Evolutionary conservation across 495 filamentous ascomycete species (phyloP), one percentile per base, ranked within the genome.

Genomic region (Rusavskia elegans): DNA sequence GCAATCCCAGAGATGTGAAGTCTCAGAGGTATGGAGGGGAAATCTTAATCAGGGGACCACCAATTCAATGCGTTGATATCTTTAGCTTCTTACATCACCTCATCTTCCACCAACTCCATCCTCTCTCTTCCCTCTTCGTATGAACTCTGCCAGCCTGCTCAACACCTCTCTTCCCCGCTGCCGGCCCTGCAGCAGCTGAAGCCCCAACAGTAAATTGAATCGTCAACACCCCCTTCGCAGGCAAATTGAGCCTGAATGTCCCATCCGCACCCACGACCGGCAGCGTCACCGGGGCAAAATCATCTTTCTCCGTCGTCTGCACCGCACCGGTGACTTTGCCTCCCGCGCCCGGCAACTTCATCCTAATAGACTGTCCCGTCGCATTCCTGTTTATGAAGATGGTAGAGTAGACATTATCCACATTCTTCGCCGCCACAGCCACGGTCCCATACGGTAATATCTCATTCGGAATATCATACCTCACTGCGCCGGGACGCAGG

Each of bases 381-480:
- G n/a, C 21, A 32, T 55, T 55, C 20, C 53, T 35, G 25, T 55
- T 55, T 9, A 55, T 38, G 14, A 55, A 55, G 16, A 50, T 55
- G 8, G 40, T 16, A 19, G 40, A n/a, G 19, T 32, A 55, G 1
- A 51, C 30, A 7, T 29, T 39, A 27, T 55, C 40, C 17, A 48
- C 13, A 19, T 40, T 40, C 40, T 27, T 14, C 2, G 48, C 46
- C 5, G 53, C 53, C 8, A 56, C 41, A 1, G 54, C 54, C 0
- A 56, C 54, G 5, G 54, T 56, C 3, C 54, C 54, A 32, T 56
- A 56, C 8, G 54, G 54, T 4, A 56, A 42, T 13, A 56, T 27
- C 35, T 56, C 54, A 23, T 56, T 56, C 11, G 54, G 50, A 20
- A 56, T 49, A 29, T 56, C 54, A 35, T 56, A 53, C 35, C 54